phyloP scores from a whole-genome alignment of 805 yeast species.

The Wickerhamomyces mucosus region DNA sequence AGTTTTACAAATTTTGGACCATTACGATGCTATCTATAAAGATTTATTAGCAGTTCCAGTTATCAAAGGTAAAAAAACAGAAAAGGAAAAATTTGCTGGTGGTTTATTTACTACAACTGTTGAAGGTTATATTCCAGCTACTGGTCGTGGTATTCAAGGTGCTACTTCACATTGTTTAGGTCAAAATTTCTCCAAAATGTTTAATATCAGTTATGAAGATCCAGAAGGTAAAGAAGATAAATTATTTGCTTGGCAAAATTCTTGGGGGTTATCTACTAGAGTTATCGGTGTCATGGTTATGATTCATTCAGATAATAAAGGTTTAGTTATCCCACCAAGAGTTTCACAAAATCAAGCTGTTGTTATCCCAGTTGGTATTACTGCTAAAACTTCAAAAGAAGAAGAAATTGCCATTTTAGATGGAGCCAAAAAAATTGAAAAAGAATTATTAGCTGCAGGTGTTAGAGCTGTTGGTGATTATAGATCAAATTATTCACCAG shows the following conservation, averaged over 20 bases:
- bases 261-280: conserved; percentile 99
- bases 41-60: conserved; percentile 97
- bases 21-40: conserved; percentile 76
- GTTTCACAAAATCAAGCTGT: conserved; percentile 90
- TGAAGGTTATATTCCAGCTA: conserved; percentile 95
- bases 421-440: conserved; percentile 65
- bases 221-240: conserved; percentile 86
- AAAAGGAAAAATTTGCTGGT: conserved; percentile 97
- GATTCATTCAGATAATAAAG: conserved; percentile 98
- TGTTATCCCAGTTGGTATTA: conserved; percentile 90
- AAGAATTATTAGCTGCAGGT: conserved; percentile 45
- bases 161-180: conserved; percentile 98
- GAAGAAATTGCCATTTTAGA: conserved; percentile 58
- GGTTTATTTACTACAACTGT: conserved; percentile 91
- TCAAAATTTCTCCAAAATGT: conserved; percentile 97
- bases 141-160: conserved; percentile 99
- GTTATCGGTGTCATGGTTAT: conserved; percentile 99
- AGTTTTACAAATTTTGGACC: conserved; percentile 78
- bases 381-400: conserved; percentile 74
- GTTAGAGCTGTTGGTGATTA: conserved; percentile 78
- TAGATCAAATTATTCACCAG: conserved; percentile 93
- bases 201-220: conserved; percentile 88
- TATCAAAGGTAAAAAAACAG: conserved; percentile 89
- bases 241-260: conserved; percentile 87
- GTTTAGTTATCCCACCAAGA: conserved; percentile 95